Conservation (phyloP, 73 alveolate species). For the Blepharisma japonicum region DNA sequence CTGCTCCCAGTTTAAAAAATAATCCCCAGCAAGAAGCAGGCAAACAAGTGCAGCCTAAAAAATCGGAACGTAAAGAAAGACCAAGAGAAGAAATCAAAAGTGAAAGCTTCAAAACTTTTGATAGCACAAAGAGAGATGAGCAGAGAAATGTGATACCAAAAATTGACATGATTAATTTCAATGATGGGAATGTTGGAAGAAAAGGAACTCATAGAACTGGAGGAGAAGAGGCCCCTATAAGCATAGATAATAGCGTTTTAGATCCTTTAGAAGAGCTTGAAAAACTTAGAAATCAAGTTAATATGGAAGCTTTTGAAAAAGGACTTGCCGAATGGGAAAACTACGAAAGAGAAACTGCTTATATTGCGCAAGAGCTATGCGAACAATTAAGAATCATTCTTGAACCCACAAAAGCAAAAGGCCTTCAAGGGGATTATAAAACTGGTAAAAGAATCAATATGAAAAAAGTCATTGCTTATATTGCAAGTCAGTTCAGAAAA, state of each 20-base stretch:
- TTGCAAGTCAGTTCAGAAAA: constrained; percentile 97
- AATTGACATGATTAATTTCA: constrained; percentile 29
- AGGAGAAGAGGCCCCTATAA: constrained; percentile 31
- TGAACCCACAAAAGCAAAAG: constrained; percentile 83
- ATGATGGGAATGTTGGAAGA: constrained; percentile 38
- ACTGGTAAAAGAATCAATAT: constrained; percentile 98
- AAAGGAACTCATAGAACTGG: constrained; percentile 43
- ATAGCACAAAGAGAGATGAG: constrained; percentile 41
- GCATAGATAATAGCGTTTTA: constrained; percentile 37
- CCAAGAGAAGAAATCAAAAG: constrained; percentile 34
- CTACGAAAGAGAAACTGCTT: constrained; percentile 57
- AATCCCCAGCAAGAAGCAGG: too few relatives aligned
- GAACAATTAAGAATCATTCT: constrained; percentile 85
- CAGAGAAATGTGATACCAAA: constrained; percentile 46
- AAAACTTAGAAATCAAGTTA: too few relatives aligned
- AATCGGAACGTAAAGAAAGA: too few relatives aligned
- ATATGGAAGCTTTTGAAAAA: constrained; percentile 41
- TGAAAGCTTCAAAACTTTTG: constrained; percentile 42
- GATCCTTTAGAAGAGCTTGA: too few relatives aligned
- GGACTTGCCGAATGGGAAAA: constrained; percentile 63
- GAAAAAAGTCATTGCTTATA: constrained; percentile 98
- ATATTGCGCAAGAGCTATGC: constrained; percentile 51
- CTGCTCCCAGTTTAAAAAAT: neutral
- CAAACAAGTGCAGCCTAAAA: too few relatives aligned
- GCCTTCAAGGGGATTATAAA: constrained; percentile 95